A percentile compares a stretch with the other conserved stretches of the same genome.
Conservation (phyloP, 257 asterid species). For the Ehretia macrophylla region DNA sequence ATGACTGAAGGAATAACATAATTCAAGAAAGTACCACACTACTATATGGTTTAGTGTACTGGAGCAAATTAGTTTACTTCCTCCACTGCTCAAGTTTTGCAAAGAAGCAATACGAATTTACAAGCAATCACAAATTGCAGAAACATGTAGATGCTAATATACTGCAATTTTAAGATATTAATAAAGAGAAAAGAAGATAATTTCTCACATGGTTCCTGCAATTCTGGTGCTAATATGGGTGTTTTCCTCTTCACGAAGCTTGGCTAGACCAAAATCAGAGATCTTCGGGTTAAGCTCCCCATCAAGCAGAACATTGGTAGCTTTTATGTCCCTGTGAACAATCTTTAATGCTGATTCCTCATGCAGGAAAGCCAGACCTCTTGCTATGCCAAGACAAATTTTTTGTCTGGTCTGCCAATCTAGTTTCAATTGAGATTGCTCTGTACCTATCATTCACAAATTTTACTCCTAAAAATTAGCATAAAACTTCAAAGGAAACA, state of each 20-base stretch:
- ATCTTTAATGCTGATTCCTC: slow-evolving; percentile 51
- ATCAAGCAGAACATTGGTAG: slow-evolving; percentile 58
- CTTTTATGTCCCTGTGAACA: slow-evolving; percentile 53
- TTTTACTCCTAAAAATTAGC: background rate
- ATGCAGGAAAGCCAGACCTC: slow-evolving; percentile 21
- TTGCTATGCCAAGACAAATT: slow-evolving; percentile 54
- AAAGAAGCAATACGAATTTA: too few relatives aligned
- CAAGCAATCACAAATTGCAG: too few relatives aligned
- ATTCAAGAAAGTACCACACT: too few relatives aligned
- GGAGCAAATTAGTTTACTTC: too few relatives aligned
- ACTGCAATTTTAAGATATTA: slow-evolving; percentile 52
- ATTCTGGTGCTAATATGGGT: background rate
- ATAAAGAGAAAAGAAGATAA: slow-evolving; percentile 57
- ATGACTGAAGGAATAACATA: too few relatives aligned
- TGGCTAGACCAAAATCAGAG: slow-evolving; percentile 1
- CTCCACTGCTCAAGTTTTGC: too few relatives aligned
- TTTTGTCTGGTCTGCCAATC: slow-evolving; percentile 42
- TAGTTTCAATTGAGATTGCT: slow-evolving; percentile 35
- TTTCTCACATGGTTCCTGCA: slow-evolving; percentile 32
- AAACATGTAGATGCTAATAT: too few relatives aligned
- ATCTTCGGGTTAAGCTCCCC: slow-evolving; percentile 32
- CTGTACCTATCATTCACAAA: slow-evolving; percentile 1
- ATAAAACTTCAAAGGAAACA: background rate
- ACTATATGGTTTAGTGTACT: too few relatives aligned
- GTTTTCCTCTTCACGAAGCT: slow-evolving; percentile 4